Evolutionary conservation across 2,329 filamentous ascomycete species (phyloP).

Genomic region (Phaeosphaeriaceae sp.): DNA sequence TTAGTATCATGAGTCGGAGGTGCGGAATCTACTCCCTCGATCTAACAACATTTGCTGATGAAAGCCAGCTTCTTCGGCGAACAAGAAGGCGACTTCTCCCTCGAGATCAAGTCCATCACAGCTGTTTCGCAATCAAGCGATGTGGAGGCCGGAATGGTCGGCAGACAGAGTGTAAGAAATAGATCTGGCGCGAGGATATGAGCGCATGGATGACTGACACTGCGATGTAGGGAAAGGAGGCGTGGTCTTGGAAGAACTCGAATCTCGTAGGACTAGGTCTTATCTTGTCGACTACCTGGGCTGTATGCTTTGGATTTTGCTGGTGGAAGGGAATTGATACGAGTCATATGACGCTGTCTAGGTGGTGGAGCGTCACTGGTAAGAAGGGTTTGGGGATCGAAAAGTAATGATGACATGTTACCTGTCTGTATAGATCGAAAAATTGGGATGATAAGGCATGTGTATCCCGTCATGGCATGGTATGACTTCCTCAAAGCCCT

Average conservation of each 20-base stretch:
- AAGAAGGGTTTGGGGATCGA: slow-evolving; percentile 2
- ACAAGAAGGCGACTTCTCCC: slow-evolving; percentile 72
- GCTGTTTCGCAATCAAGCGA: slow-evolving; percentile 46
- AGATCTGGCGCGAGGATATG: neutral
- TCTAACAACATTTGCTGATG: slow-evolving; percentile 22
- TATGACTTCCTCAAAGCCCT: neutral
- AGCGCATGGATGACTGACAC: slow-evolving; percentile 9
- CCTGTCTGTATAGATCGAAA: neutral
- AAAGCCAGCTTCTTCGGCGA: slow-evolving; percentile 72
- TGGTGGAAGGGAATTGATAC: slow-evolving; percentile 33
- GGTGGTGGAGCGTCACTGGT: slow-evolving; percentile 22
- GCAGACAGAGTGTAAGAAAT: slow-evolving; percentile 14
- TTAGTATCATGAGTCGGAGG: slow-evolving; percentile 85
- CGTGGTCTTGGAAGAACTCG: slow-evolving; percentile 36
- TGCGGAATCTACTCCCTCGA: slow-evolving; percentile 40
- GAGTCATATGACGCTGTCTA: slow-evolving; percentile 28
- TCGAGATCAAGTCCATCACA: slow-evolving; percentile 64
- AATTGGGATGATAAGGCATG: neutral
- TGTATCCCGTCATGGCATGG: neutral
- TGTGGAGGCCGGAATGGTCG: slow-evolving; percentile 30
- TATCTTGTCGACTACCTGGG: slow-evolving; percentile 30
- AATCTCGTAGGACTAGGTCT: slow-evolving; percentile 33
- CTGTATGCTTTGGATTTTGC: slow-evolving; percentile 27
- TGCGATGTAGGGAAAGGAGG: slow-evolving; percentile 17
- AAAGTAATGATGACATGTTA: neutral